Conservation (phyloP, 331 rosid genomes). For the Malus hybrid region DNA sequence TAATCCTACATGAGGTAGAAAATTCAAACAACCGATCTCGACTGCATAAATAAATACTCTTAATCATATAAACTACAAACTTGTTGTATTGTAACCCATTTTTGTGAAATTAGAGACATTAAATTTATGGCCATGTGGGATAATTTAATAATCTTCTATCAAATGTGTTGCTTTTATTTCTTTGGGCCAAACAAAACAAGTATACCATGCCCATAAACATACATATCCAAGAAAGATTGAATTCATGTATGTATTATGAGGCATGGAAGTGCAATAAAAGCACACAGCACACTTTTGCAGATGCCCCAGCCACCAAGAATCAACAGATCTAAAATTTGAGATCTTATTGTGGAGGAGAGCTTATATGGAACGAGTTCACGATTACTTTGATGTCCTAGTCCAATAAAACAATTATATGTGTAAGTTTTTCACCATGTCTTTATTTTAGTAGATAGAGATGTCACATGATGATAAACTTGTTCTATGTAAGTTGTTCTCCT, state of each 20-base stretch:
- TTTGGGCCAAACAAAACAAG: not conserved
- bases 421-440: too few relatives aligned
- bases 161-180: not conserved
- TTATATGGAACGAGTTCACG: too few relatives aligned
- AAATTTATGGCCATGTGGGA: not conserved
- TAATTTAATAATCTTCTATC: not conserved
- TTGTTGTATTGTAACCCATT: not conserved
- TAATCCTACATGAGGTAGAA: not conserved
- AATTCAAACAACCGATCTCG: too few relatives aligned
- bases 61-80: too few relatives aligned
- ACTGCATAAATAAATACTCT: too few relatives aligned
- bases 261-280: not conserved
- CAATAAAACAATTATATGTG: too few relatives aligned
- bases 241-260: not conserved
- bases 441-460: too few relatives aligned
- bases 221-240: too few relatives aligned
- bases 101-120: not conserved
- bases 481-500: rapidly evolving
- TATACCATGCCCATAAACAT: too few relatives aligned
- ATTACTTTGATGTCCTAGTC: rapidly evolving
- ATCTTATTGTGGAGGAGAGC: too few relatives aligned
- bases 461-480: too few relatives aligned
- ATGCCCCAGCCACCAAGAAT: not conserved
- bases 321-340: not conserved
- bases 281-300: not conserved